phyloP scores from a whole-genome alignment of 2,329 filamentous ascomycete species.

The Nemania serpens region DNA sequence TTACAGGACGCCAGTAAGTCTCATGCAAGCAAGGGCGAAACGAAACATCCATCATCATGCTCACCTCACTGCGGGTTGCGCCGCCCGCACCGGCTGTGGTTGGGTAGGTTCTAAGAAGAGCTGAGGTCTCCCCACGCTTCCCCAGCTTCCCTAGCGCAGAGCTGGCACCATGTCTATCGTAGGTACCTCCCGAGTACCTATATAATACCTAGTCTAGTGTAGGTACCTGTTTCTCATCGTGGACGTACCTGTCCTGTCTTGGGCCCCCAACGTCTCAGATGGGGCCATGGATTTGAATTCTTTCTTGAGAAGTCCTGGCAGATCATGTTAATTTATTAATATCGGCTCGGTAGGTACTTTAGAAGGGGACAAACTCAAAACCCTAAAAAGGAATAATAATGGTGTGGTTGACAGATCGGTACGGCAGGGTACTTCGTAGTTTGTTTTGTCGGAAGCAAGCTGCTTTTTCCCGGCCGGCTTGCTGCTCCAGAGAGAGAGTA shows the following conservation, averaged over 20 bases:
- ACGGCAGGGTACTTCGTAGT: constrained; percentile 5
- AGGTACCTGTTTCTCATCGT: no score
- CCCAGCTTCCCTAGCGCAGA: no score
- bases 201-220: no score
- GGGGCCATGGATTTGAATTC: constrained; percentile 13
- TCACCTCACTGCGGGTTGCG: constrained; percentile 12
- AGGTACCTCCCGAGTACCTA: no score
- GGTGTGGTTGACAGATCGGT: neutral
- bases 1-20: neutral
- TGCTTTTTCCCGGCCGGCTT: constrained; percentile 17
- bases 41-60: neutral
- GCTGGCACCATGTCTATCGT: no score
- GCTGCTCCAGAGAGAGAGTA: neutral
- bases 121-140: constrained; percentile 20
- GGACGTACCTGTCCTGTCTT: no score
- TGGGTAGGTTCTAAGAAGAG: constrained; percentile 18
- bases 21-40: constrained; percentile 5
- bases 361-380: neutral
- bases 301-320: constrained; percentile 1
- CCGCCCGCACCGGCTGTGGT: constrained; percentile 17
- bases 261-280: neutral
- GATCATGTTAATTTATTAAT: constrained; percentile 4
- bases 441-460: constrained; percentile 20
- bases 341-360: neutral
- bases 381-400: no score